These are phyloP conservation scores for Xylaria multiplex DNA, from an alignment of 2,329 filamentous ascomycete genomes.

Conservation along the genomic window DNA sequence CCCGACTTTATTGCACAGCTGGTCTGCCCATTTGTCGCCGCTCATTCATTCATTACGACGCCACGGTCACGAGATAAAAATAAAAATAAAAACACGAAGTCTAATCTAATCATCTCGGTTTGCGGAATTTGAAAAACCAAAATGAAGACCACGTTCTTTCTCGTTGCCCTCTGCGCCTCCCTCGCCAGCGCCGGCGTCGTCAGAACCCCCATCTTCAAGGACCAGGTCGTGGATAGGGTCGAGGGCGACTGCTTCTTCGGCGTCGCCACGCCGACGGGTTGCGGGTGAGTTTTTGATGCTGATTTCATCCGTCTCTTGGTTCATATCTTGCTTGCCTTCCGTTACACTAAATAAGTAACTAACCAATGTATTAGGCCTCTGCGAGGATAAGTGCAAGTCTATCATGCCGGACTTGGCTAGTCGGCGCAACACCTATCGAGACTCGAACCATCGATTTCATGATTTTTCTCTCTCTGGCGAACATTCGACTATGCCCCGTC, in stretches of 20 bases:
- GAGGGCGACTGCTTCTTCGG: conserved; percentile 66
- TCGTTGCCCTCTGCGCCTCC: conserved; percentile 58
- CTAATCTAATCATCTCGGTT: background rate
- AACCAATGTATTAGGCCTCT: conserved; percentile 22
- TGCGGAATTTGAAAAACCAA: conserved; percentile 34
- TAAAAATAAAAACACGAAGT: background rate
- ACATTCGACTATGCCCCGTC: background rate
- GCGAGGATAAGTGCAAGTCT: conserved; percentile 1
- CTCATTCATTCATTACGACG: conserved; percentile 13
- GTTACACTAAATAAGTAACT: background rate
- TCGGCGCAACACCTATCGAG: background rate
- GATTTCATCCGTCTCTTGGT: background rate
- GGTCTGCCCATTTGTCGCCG: conserved; percentile 17
- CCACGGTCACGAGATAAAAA: conserved; percentile 9
- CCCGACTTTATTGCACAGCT: conserved; percentile 12
- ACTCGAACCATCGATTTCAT: background rate
- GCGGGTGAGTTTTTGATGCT: conserved; percentile 58
- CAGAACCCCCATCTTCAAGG: conserved; percentile 61
- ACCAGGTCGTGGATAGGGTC: conserved; percentile 62
- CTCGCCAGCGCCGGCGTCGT: conserved; percentile 64
- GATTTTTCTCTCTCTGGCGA: background rate
- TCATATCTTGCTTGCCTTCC: too few species aligned
- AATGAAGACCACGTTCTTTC: conserved; percentile 56
- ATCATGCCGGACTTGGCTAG: background rate
- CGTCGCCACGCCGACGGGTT: conserved; percentile 65